Evolutionary conservation across 331 rosid genomes (phyloP).

Genomic region (Telfairia occidentalis): DNA sequence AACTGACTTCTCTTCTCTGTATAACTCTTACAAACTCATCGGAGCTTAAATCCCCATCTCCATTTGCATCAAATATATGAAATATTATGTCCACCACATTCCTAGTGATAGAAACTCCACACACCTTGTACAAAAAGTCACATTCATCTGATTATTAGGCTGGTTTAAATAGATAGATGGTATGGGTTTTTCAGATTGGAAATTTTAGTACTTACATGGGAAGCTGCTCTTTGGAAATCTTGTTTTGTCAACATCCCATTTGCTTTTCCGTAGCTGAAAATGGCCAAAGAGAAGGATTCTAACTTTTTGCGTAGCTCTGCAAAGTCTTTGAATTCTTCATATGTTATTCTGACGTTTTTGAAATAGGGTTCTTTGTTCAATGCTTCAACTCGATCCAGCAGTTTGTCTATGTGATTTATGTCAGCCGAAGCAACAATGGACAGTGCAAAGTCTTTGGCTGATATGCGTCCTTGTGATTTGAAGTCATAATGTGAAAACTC

Average conservation of each 20-base stretch:
- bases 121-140: constrained; percentile 35
- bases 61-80: constrained; percentile 56
- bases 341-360: constrained; percentile 32
- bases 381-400: constrained; percentile 48
- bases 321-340: constrained; percentile 48
- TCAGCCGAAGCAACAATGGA: constrained; percentile 81
- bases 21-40: constrained; percentile 53
- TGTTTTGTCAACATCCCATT: constrained; percentile 47
- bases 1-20: constrained; percentile 34
- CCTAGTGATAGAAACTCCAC: constrained; percentile 40
- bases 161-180: background rate
- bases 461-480: constrained; percentile 37
- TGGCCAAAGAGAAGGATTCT: constrained; percentile 51
- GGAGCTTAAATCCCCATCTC: constrained; percentile 49
- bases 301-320: constrained; percentile 50
- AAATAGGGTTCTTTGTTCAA: constrained; percentile 24
- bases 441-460: constrained; percentile 66
- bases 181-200: background rate
- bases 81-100: constrained; percentile 57
- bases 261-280: constrained; percentile 67
- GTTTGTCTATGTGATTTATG: constrained; percentile 45
- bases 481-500: constrained; percentile 69
- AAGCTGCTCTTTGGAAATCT: constrained; percentile 80
- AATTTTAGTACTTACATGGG: constrained; percentile 22
- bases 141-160: background rate